phyloP scores from a whole-genome alignment of 441 rosid genomes.

The Breynia disticha region DNA sequence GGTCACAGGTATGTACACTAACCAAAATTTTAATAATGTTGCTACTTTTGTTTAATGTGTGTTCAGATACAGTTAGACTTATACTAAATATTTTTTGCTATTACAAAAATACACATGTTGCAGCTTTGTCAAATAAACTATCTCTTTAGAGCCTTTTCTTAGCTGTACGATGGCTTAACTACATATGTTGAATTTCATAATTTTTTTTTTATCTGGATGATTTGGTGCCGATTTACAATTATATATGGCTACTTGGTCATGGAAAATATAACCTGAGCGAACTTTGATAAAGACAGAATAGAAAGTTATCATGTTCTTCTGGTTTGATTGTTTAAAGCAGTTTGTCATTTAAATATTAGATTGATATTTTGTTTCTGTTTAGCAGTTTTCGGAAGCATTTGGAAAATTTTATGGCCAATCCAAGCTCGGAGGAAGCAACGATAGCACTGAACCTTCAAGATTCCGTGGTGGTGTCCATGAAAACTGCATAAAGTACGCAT shows the following conservation, averaged over 20 bases:
- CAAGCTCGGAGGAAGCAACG: conserved; percentile 53
- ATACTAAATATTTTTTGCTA: no score
- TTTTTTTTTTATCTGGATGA: background rate
- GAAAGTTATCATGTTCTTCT: background rate
- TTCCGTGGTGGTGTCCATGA: conserved; percentile 64
- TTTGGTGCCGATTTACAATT: background rate
- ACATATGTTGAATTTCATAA: background rate
- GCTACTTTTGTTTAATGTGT: background rate
- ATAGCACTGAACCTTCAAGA: conserved; percentile 46
- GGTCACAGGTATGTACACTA: conserved; percentile 58
- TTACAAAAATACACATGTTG: background rate
- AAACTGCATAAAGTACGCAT: conserved; percentile 72
- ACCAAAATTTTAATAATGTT: conserved; percentile 2
- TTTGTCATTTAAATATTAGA: background rate
- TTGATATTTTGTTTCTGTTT: conserved; percentile 9
- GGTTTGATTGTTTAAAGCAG: background rate
- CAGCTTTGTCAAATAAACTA: no score
- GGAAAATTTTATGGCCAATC: conserved; percentile 88
- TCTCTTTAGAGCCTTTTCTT: no score
- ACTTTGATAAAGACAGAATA: background rate
- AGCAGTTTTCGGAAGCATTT: conserved; percentile 87
- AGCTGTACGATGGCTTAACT: background rate
- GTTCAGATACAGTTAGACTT: background rate
- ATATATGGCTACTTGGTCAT: background rate
- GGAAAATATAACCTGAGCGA: no score